A percentile compares a stretch with the other conserved stretches of the same genome.
phyloP scores from a whole-genome alignment of 768 basidiomycete genomes.

The Tricholoma sp. region DNA sequence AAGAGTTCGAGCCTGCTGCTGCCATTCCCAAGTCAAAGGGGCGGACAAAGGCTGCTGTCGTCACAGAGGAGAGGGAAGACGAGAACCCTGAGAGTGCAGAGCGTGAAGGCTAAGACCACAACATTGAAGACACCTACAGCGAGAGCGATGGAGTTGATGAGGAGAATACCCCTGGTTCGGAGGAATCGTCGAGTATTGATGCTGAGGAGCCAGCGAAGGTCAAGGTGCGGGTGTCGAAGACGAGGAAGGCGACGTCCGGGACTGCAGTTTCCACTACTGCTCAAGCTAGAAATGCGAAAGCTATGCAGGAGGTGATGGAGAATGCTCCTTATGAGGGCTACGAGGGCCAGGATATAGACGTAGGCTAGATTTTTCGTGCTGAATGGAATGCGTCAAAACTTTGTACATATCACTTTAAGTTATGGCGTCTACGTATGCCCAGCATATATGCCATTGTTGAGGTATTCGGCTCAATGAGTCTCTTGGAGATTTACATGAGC shows the following conservation, averaged over 20 bases:
- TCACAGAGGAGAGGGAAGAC: constrained; percentile 15
- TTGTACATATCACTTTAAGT: too few relatives aligned
- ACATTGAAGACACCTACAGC: constrained; percentile 15
- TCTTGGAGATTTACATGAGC: too few relatives aligned
- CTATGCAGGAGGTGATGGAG: constrained; percentile 21
- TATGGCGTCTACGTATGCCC: too few relatives aligned
- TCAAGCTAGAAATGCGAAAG: constrained; percentile 17
- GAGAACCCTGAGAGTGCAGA: not conserved
- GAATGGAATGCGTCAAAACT: too few relatives aligned
- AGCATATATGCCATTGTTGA: too few relatives aligned
- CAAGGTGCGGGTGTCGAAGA: constrained; percentile 34
- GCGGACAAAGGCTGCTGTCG: constrained; percentile 14
- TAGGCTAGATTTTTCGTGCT: too few relatives aligned
- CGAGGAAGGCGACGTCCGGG: constrained; percentile 20
- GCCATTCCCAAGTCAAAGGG: constrained; percentile 13
- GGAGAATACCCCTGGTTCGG: constrained; percentile 33
- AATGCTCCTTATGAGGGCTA: constrained; percentile 19
- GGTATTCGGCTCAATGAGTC: too few relatives aligned
- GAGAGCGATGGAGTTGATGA: constrained; percentile 27
- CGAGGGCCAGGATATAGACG: constrained; percentile 23
- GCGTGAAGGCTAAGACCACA: constrained; percentile 10
- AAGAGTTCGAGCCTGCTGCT: constrained; percentile 12
- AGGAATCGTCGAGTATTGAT: constrained; percentile 15
- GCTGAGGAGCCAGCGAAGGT: constrained; percentile 29
- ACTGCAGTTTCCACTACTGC: not conserved